Evolutionary conservation across 2,329 filamentous ascomycete genomes (phyloP), one percentile per base, ranked within the genome.

Genomic region (Talaromyces sp.): DNA sequence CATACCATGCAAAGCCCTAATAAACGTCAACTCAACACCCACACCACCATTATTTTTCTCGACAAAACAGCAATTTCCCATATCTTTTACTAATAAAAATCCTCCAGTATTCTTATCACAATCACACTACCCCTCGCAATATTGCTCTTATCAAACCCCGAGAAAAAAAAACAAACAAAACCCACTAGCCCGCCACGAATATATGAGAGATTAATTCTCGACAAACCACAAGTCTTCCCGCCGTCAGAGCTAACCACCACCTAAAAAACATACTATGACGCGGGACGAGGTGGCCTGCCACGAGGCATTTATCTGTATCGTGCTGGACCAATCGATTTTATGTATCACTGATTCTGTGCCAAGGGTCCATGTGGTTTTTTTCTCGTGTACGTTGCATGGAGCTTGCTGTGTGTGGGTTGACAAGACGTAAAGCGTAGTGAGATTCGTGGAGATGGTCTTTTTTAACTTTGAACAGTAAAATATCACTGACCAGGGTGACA

Each of bases 161-260:
- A 51, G 25, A 13, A 22, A 51, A 13, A 22, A 51, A 51, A 51
- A 13, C n/a, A 27, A 51, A 27, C n/a, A 39, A 39, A 36, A 39
- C 27, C 8, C 15, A 15, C 36, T 39, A 39, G 17, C 7, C 13
- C 4, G 15, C 36, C 17, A 15, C 1, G 3, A 19, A 47, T 55
- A 44, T 61, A 61, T 62, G 60, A 62, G 60, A 62, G 60, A 62
- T 58, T 62, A 55, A 58, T 62, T 61, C 54, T 49, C 49, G 57
- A 32, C 60, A 62, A 51, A 62, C 60, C 60, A 62, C 25, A 54
- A n/a, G 2, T 25, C n/a, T 25, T 49, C 44, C 44, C 33, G 42
- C 30, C 19, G 36, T 2, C 36, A 17, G 7, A 47, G 15, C 55
- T 44, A 28, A 57, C 28, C 28, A 30, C 28, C 28, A 33, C 19